A percentile compares a stretch with the other conserved stretches of the same genome.
Evolutionary conservation across 169 alveolate species (phyloP).

Genomic region (Plasmodium knowlesi): DNA sequence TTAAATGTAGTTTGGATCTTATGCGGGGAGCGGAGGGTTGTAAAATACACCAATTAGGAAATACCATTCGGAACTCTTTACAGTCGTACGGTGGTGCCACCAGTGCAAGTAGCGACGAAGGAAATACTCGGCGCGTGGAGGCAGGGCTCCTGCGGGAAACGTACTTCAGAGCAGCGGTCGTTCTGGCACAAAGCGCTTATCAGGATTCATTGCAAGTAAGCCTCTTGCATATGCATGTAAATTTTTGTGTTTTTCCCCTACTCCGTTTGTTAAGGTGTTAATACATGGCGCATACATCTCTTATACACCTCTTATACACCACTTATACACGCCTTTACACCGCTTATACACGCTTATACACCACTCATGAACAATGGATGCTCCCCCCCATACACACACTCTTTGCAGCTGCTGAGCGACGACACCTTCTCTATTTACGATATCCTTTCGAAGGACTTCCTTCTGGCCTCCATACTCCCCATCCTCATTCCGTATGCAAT

Average conservation of each 20-base stretch:
- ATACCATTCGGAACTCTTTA: background rate
- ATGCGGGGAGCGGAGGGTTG: conserved; percentile 31
- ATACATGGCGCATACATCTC: background rate
- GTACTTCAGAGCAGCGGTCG: conserved; percentile 43
- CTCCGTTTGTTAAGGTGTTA: background rate
- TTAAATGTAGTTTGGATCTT: conserved; percentile 51
- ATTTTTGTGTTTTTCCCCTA: background rate
- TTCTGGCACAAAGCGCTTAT: conserved; percentile 62
- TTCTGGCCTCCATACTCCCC: conserved; percentile 61
- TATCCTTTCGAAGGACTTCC: conserved; percentile 66
- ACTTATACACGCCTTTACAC: no score
- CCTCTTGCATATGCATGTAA: background rate
- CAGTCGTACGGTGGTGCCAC: background rate
- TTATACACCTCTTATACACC: no score
- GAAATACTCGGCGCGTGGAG: background rate
- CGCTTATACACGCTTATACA: no score
- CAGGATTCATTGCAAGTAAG: conserved; percentile 72
- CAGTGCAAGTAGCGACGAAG: background rate
- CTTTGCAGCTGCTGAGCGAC: conserved; percentile 53
- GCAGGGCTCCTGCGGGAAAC: background rate
- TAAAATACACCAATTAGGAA: background rate
- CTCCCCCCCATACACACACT: background rate
- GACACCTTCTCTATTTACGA: conserved; percentile 65
- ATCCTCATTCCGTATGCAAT: conserved; percentile 30
- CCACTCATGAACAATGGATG: background rate